Percentiles rank a stretch among this genome's conserved stretches.
Conservation (phyloP, 192 early-diverging fungal species). For the Coemansia sp. region DNA sequence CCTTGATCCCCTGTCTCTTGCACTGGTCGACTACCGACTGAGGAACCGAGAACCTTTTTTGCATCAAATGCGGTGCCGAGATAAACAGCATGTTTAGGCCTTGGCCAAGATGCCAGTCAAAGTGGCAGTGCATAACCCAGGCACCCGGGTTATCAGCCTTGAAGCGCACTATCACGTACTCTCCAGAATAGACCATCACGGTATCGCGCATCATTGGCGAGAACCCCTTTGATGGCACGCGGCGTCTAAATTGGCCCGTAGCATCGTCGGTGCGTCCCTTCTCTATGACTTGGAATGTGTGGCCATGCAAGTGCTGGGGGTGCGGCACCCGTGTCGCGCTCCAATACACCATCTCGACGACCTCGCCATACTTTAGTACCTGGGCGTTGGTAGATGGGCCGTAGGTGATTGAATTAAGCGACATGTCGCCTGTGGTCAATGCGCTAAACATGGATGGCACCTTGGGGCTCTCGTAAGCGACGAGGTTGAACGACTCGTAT, state of each 20-base stretch:
- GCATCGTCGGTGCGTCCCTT: slow-evolving; percentile 39
- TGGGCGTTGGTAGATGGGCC: slow-evolving; percentile 63
- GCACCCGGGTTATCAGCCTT: slow-evolving; percentile 78
- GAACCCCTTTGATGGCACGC: slow-evolving; percentile 2
- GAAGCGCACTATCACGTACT: slow-evolving; percentile 71
- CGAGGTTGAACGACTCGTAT: slow-evolving; percentile 72
- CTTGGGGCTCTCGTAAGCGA: slow-evolving; percentile 58
- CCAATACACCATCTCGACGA: slow-evolving; percentile 68
- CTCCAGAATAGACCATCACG: slow-evolving; percentile 57
- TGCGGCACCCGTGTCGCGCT: slow-evolving; percentile 68
- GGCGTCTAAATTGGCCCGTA: slow-evolving; percentile 50
- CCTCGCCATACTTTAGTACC: slow-evolving; percentile 60
- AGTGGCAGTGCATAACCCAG: slow-evolving; percentile 86
- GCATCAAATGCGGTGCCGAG: slow-evolving; percentile 26
- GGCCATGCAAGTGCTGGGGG: slow-evolving; percentile 80
- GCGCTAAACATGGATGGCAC: slow-evolving; percentile 68
- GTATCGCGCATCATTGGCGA: slow-evolving; percentile 57
- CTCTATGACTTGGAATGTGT: slow-evolving; percentile 76
- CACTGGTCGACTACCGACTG: slow-evolving; percentile 34
- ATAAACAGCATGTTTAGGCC: slow-evolving; percentile 68
- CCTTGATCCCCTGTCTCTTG: slow-evolving; percentile 13
- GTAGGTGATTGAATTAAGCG: slow-evolving; percentile 58
- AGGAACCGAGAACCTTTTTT: slow-evolving; percentile 11
- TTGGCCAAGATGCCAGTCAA: slow-evolving; percentile 57
- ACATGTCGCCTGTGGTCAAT: slow-evolving; percentile 55